A percentile compares a stretch with the other conserved stretches of the same genome.
phyloP scores from a whole-genome alignment of 2,329 filamentous ascomycete species.

The Aspergillus pseudoviridinutans region DNA sequence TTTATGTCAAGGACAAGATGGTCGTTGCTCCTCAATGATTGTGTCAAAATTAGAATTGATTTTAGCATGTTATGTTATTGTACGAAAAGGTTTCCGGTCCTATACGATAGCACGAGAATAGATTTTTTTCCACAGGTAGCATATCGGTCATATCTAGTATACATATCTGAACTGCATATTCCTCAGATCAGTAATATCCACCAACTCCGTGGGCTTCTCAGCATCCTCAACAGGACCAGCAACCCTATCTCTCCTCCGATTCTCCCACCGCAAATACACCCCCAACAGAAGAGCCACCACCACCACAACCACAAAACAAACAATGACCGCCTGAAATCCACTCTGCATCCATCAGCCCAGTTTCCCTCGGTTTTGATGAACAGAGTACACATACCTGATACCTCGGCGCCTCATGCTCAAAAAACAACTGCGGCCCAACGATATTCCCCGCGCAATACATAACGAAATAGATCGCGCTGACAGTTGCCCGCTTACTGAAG shows the following conservation, averaged over 20 bases:
- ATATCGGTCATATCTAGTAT: slow-evolving; percentile 4
- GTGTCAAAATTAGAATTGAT: slow-evolving; percentile 5
- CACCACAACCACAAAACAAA: slow-evolving; percentile 15
- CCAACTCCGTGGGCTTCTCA: not conserved
- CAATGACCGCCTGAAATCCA: slow-evolving; percentile 15
- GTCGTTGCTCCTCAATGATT: slow-evolving; percentile 20
- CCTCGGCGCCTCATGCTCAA: slow-evolving; percentile 35
- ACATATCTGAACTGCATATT: slow-evolving; percentile 15
- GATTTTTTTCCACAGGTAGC: not conserved
- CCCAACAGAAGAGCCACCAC: slow-evolving; percentile 4
- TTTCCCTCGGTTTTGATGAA: too few relatives aligned
- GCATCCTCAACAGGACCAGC: not conserved
- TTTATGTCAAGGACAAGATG: slow-evolving; percentile 62
- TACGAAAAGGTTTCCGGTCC: slow-evolving; percentile 1
- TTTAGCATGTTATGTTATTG: not conserved
- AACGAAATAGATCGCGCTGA: slow-evolving; percentile 43
- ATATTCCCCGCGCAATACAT: slow-evolving; percentile 44
- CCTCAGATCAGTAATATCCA: slow-evolving; percentile 14
- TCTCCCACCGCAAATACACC: slow-evolving; percentile 16
- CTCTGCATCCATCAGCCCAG: slow-evolving; percentile 4
- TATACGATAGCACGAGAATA: slow-evolving; percentile 1
- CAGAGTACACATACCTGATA: slow-evolving; percentile 18
- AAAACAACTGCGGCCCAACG: slow-evolving; percentile 44
- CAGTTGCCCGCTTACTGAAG: slow-evolving; percentile 48
- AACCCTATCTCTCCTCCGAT: slow-evolving; percentile 6